Percentiles rank a stretch among this genome's conserved stretches.
Conservation (phyloP, 345 rosid genomes). For the Eucalyptus fibrosa region DNA sequence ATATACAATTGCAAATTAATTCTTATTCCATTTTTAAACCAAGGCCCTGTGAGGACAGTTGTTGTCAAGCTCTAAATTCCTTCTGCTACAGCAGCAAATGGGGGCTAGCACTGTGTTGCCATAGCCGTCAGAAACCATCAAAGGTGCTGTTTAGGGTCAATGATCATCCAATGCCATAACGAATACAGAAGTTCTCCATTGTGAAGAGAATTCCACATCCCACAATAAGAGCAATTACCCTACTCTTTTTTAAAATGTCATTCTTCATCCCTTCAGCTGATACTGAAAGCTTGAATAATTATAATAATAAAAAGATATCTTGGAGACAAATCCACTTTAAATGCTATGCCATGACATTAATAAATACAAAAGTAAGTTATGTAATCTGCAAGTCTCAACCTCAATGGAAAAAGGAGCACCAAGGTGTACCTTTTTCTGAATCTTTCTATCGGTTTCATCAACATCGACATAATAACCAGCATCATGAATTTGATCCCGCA, state of each 20-base stretch:
- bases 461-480: constrained; percentile 81
- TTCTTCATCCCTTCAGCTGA: background rate
- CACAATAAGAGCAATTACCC: background rate
- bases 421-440: constrained; percentile 68
- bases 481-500: constrained; percentile 39
- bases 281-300: background rate
- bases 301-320: background rate
- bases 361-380: background rate
- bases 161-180: background rate
- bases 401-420: background rate
- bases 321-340: background rate
- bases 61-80: background rate
- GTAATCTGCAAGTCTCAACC: background rate
- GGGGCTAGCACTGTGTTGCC: background rate
- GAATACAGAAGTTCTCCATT: background rate
- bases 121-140: background rate
- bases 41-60: background rate
- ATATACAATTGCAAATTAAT: background rate
- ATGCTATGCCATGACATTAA: background rate
- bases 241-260: background rate
- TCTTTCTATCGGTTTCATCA: constrained; percentile 72
- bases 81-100: background rate
- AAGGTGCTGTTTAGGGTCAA: background rate
- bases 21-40: background rate
- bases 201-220: background rate